These are phyloP conservation scores for Colletotrichum chlorophyti DNA, from an alignment of 2,329 filamentous ascomycete species.

Conservation along the genomic window DNA sequence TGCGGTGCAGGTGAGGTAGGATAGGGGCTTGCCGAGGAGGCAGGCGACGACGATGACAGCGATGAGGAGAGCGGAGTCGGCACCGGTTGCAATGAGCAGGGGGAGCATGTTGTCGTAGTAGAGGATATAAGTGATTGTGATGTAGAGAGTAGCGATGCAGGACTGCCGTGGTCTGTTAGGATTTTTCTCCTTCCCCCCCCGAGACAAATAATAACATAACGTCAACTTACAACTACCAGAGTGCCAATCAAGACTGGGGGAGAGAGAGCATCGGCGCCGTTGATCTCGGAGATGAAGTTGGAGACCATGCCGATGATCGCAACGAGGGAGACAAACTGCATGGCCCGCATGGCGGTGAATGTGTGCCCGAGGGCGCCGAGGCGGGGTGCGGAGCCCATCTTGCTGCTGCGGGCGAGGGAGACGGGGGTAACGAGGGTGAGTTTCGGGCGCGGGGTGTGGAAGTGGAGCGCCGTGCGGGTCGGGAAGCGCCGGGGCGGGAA, in stretches of 20 bases:
- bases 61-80: constrained; percentile 75
- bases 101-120: constrained; percentile 80
- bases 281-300: constrained; percentile 83
- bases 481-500: constrained; percentile 50
- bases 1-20: constrained; percentile 74
- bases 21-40: constrained; percentile 80
- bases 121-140: constrained; percentile 80
- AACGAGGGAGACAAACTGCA: constrained; percentile 76
- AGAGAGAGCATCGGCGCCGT: constrained; percentile 67
- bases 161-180: constrained; percentile 57
- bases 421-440: constrained; percentile 50
- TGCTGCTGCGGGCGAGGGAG: constrained; percentile 32
- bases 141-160: constrained; percentile 80
- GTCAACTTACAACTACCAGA: constrained; percentile 74
- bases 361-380: constrained; percentile 78
- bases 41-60: constrained; percentile 80
- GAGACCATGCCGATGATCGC: constrained; percentile 80
- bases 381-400: constrained; percentile 56
- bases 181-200: neutral
- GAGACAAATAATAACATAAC: neutral
- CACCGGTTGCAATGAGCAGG: constrained; percentile 69
- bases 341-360: constrained; percentile 75
- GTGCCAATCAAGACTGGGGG: constrained; percentile 80
- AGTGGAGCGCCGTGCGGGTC: constrained; percentile 44
- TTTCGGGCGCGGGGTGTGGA: constrained; percentile 43